phyloP scores from a whole-genome alignment of 202 grass and related monocot species.

The Panicum hallii region DNA sequence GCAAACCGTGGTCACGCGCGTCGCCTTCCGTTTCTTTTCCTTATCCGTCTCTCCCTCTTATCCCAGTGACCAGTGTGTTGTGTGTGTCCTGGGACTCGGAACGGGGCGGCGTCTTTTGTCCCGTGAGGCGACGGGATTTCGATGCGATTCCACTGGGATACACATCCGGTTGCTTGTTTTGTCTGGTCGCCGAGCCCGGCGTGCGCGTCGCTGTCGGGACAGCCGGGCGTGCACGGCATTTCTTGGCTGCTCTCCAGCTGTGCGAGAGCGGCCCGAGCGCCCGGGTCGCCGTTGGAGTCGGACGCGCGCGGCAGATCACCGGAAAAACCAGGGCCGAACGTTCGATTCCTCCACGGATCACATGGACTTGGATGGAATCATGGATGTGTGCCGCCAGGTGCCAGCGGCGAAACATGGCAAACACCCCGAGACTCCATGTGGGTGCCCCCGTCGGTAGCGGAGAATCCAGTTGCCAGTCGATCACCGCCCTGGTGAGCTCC shows the following conservation, averaged over 20 bases:
- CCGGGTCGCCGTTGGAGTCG: not conserved
- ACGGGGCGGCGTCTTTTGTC: not conserved
- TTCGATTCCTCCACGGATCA: not conserved
- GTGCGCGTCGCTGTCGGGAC: conserved; percentile 38
- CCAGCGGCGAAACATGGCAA: too few relatives aligned
- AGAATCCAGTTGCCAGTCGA: not conserved
- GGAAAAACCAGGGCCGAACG: not conserved
- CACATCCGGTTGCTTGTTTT: not conserved
- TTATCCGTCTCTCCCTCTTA: not conserved
- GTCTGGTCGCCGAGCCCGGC: conserved; percentile 30
- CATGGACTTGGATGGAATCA: not conserved
- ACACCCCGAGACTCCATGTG: not conserved
- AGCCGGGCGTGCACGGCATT: conserved; percentile 33
- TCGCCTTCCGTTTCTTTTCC: conserved; percentile 32
- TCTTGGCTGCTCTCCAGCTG: conserved; percentile 21
- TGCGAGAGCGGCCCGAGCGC: not conserved
- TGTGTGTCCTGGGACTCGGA: not conserved
- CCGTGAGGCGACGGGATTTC: not conserved
- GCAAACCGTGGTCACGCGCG: conserved; percentile 25
- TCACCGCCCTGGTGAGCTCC: not conserved
- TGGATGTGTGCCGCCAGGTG: too few relatives aligned
- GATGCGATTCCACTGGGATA: not conserved
- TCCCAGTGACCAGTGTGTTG: not conserved
- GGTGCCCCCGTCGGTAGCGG: not conserved
- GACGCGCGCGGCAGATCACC: not conserved